These are phyloP conservation scores for Actinomortierella wolfii DNA, from an alignment of 371 early-diverging fungal species.

Conservation along the genomic window DNA sequence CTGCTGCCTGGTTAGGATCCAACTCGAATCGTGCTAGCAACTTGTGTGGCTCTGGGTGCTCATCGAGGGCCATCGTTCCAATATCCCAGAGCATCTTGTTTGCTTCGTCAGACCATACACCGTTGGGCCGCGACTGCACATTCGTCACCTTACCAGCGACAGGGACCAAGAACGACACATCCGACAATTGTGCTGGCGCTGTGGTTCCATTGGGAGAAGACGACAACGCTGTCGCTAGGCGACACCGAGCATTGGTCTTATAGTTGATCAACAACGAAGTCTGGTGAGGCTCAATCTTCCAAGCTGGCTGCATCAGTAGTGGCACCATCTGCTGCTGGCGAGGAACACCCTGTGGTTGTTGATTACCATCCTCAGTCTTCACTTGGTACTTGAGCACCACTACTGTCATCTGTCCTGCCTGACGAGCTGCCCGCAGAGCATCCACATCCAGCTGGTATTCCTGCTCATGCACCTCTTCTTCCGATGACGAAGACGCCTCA, in stretches of 20 bases:
- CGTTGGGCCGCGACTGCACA: conserved; percentile 58
- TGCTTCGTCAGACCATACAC: conserved; percentile 57
- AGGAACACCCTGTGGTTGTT: too few relatives aligned
- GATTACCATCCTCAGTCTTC: conserved; percentile 29
- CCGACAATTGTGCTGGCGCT: conserved; percentile 21
- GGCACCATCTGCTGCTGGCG: conserved; percentile 40
- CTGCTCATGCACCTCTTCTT: conserved; percentile 15
- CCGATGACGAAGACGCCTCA: conserved; percentile 22
- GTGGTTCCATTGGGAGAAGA: too few relatives aligned
- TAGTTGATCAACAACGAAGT: conserved; percentile 59
- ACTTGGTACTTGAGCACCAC: conserved; percentile 55
- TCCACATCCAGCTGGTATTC: conserved; percentile 49
- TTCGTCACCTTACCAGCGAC: conserved; percentile 53
- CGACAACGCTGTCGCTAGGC: conserved; percentile 9
- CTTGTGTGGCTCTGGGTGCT: conserved; percentile 41
- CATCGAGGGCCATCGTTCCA: conserved; percentile 29
- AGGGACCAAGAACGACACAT: conserved; percentile 54
- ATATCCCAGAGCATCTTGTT: conserved; percentile 60
- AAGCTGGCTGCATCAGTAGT: conserved; percentile 54
- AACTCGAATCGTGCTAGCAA: conserved; percentile 58
- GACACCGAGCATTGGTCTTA: conserved; percentile 41
- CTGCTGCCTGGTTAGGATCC: conserved; percentile 27
- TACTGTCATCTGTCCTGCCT: conserved; percentile 12
- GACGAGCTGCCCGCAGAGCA: conserved; percentile 40
- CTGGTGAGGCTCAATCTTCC: conserved; percentile 62